These are phyloP conservation scores for Penicillium macrosclerotiorum DNA, from an alignment of 495 filamentous ascomycete genomes.

Conservation along the genomic window DNA sequence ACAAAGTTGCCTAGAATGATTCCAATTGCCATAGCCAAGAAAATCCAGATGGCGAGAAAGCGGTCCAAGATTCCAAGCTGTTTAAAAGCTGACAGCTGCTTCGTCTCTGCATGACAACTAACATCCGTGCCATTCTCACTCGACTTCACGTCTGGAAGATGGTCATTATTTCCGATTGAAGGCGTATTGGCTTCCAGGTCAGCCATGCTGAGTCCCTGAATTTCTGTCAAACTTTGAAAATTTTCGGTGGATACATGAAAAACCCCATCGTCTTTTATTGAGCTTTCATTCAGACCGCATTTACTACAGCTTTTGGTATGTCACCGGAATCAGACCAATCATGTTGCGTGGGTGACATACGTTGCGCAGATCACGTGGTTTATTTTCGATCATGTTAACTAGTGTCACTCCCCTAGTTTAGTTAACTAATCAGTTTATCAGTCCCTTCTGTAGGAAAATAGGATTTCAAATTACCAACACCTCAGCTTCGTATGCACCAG, in stretches of 20 bases:
- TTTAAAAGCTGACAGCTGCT: conserved; percentile 36
- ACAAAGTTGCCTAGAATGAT: conserved; percentile 80
- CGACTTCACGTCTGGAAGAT: background rate
- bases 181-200: conserved; percentile 3
- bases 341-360: background rate
- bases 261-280: too few relatives aligned
- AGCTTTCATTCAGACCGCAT: too few relatives aligned
- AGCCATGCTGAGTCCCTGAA: background rate
- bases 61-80: conserved; percentile 67
- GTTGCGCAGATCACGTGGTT: background rate
- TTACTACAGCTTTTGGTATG: too few relatives aligned
- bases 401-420: too few relatives aligned
- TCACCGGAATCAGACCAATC: background rate
- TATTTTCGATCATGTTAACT: too few relatives aligned
- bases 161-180: background rate
- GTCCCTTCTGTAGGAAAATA: too few relatives aligned
- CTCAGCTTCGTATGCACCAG: too few relatives aligned
- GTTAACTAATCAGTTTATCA: too few relatives aligned
- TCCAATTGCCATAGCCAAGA: conserved; percentile 80
- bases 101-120: background rate
- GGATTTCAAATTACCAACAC: too few relatives aligned
- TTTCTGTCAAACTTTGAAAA: too few relatives aligned
- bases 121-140: background rate
- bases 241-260: background rate
- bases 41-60: conserved; percentile 79